Percentiles rank a stretch among this genome's conserved stretches.
Conservation (phyloP, 1,139 yeast species). For the Pneumocystis oryctolagi region DNA sequence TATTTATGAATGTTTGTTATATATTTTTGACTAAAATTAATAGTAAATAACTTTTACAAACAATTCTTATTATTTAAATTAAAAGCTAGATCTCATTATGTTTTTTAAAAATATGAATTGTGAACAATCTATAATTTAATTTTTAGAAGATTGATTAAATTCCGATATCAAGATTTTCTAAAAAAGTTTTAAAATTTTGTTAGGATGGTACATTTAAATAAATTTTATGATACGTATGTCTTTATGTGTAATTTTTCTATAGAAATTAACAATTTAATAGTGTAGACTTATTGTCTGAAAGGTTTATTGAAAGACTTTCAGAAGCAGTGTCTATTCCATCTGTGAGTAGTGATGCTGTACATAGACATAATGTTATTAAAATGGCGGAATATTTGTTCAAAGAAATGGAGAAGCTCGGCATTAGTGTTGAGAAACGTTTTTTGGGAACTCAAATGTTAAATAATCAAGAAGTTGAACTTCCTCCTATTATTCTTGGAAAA, state of each 20-base stretch:
- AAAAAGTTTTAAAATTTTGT: background rate
- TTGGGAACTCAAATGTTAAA: slow-evolving; percentile 78
- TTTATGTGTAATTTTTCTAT: background rate
- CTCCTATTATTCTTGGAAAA: slow-evolving; percentile 84
- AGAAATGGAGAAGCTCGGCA: slow-evolving; percentile 60
- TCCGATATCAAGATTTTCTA: background rate
- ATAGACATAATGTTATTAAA: slow-evolving; percentile 66
- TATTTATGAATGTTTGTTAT: no score
- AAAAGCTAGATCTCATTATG: background rate
- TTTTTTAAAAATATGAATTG: background rate
- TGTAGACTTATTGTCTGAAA: slow-evolving; percentile 2
- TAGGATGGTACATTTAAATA: slow-evolving; percentile 5
- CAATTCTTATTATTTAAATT: background rate
- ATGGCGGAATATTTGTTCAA: slow-evolving; percentile 71
- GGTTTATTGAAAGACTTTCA: slow-evolving; percentile 32
- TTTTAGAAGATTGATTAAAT: background rate
- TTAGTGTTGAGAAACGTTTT: slow-evolving; percentile 52
- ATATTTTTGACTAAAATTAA: no score
- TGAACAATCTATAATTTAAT: no score
- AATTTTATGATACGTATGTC: slow-evolving; percentile 17
- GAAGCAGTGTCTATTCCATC: slow-evolving; percentile 88
- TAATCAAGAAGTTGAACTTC: slow-evolving; percentile 52
- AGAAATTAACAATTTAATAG: background rate
- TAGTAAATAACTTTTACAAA: no score
- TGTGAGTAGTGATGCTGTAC: slow-evolving; percentile 76